A percentile compares a stretch with the other conserved stretches of the same genome.
These are phyloP conservation scores for Sextonia rubra DNA, from an alignment of 164 flowering plant genomes.

Conservation along the genomic window DNA sequence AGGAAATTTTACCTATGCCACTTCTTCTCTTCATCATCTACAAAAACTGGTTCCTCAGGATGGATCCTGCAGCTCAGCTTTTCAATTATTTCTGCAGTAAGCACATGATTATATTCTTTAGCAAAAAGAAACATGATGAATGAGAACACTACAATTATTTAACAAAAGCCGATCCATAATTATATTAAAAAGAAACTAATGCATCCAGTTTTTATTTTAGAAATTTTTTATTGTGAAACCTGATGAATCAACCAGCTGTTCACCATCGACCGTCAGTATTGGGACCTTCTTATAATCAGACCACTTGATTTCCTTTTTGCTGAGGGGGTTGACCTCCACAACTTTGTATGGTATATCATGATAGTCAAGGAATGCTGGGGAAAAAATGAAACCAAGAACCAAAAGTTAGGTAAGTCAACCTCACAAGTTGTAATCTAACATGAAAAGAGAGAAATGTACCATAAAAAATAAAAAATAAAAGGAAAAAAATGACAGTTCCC, in stretches of 20 bases:
- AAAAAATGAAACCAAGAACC: conserved; percentile 1
- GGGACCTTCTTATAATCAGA: conserved; percentile 97
- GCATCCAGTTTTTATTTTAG: not conserved
- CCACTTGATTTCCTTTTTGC: conserved; percentile 94
- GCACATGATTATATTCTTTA: not conserved
- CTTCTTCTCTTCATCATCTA: conserved; percentile 61
- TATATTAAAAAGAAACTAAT: not conserved
- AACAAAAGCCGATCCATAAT: not conserved
- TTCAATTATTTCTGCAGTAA: conserved; percentile 59
- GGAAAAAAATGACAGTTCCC: too few relatives aligned
- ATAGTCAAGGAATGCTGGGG: conserved; percentile 80
- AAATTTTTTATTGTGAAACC: conserved; percentile 32
- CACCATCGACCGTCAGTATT: conserved; percentile 76
- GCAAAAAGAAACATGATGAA: not conserved
- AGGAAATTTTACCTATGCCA: conserved; percentile 59
- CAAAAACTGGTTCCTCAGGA: conserved; percentile 22
- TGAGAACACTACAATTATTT: not conserved
- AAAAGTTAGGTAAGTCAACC: not conserved
- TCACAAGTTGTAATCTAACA: not conserved
- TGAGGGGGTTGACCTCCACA: conserved; percentile 92
- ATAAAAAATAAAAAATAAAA: too few relatives aligned
- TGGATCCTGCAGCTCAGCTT: conserved; percentile 40
- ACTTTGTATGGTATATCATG: conserved; percentile 80
- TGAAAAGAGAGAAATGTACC: not conserved
- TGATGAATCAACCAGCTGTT: conserved; percentile 82